Conservation (phyloP, 768 basidiomycete genomes). For the Rubroboletus pulcherrimus region DNA sequence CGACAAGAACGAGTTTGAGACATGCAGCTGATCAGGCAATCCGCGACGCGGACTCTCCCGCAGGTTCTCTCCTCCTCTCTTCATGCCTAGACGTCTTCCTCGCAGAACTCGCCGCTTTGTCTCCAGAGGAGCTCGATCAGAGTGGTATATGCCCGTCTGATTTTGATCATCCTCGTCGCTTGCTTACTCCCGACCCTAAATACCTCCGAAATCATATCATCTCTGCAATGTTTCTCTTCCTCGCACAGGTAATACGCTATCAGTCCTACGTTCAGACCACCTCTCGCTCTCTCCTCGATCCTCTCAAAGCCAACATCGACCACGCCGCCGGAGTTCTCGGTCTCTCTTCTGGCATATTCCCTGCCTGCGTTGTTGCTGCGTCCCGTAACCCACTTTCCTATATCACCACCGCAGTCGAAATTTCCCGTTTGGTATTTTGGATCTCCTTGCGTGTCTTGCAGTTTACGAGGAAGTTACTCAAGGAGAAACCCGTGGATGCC, state of each 20-base stretch:
- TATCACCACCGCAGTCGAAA: slow-evolving; percentile 42
- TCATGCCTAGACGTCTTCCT: slow-evolving; percentile 51
- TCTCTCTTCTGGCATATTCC: slow-evolving; percentile 56
- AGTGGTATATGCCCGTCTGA: slow-evolving; percentile 41
- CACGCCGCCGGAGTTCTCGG: slow-evolving; percentile 41
- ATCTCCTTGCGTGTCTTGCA: slow-evolving; percentile 42
- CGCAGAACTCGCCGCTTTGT: slow-evolving; percentile 45
- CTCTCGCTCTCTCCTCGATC: slow-evolving; percentile 22
- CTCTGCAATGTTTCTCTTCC: slow-evolving; percentile 45
- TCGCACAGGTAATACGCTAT: slow-evolving; percentile 52
- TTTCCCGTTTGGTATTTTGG: slow-evolving; percentile 51
- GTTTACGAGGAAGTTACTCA: slow-evolving; percentile 25
- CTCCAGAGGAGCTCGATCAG: slow-evolving; percentile 33
- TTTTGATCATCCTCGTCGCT: slow-evolving; percentile 38
- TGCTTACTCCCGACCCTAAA: slow-evolving; percentile 37
- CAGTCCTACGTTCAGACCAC: slow-evolving; percentile 39
- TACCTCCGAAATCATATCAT: slow-evolving; percentile 47
- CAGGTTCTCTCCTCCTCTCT: slow-evolving; percentile 43
- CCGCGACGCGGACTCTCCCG: slow-evolving; percentile 39
- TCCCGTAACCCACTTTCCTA: slow-evolving; percentile 40
- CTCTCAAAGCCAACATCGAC: slow-evolving; percentile 33
- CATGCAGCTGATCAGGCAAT: slow-evolving; percentile 38
- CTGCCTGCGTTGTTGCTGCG: slow-evolving; percentile 48
- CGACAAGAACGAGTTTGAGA: slow-evolving; percentile 30
- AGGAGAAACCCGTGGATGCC: slow-evolving; percentile 18